Evolutionary conservation across 108 stramenopile species (phyloP).

Genomic region (Pseudonitzschia multiseries): DNA sequence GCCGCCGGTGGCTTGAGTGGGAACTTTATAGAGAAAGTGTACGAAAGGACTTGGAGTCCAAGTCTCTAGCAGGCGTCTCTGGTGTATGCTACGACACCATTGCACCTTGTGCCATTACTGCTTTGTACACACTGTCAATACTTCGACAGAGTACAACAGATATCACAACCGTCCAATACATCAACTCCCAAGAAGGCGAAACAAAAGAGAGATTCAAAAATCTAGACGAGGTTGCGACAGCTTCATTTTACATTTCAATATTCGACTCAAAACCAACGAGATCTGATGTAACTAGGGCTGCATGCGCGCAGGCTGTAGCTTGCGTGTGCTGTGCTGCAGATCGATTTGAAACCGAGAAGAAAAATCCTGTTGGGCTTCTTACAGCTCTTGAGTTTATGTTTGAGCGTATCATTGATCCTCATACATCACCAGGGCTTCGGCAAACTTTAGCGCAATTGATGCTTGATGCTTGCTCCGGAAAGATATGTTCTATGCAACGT

Average conservation of each 20-base stretch:
- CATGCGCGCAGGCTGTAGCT: conserved; percentile 79
- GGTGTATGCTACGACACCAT: conserved; percentile 57
- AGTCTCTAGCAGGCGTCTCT: conserved; percentile 53
- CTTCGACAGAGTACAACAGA: conserved; percentile 71
- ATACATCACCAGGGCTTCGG: conserved; percentile 67
- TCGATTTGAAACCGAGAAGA: conserved; percentile 45
- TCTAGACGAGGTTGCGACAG: conserved; percentile 43
- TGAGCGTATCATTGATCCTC: conserved; percentile 62
- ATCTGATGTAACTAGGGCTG: conserved; percentile 75
- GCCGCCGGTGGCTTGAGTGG: conserved; percentile 82
- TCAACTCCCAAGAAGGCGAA: conserved; percentile 11
- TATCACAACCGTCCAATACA: conserved; percentile 23
- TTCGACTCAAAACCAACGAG: conserved; percentile 53
- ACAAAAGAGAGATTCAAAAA: conserved; percentile 4
- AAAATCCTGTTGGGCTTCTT: conserved; percentile 64
- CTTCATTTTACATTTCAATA: conserved; percentile 69
- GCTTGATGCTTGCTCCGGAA: conserved; percentile 86
- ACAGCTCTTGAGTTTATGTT: conserved; percentile 72
- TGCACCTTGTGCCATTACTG: conserved; percentile 78
- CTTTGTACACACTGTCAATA: conserved; percentile 73
- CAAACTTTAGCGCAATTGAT: conserved; percentile 78
- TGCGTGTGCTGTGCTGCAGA: conserved; percentile 85
- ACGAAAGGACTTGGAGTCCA: conserved; percentile 38
- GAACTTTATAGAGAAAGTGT: conserved; percentile 73
- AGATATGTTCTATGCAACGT: conserved; percentile 83